phyloP scores from a whole-genome alignment of 164 flowering plant species.

The Cinnamomum chago region DNA sequence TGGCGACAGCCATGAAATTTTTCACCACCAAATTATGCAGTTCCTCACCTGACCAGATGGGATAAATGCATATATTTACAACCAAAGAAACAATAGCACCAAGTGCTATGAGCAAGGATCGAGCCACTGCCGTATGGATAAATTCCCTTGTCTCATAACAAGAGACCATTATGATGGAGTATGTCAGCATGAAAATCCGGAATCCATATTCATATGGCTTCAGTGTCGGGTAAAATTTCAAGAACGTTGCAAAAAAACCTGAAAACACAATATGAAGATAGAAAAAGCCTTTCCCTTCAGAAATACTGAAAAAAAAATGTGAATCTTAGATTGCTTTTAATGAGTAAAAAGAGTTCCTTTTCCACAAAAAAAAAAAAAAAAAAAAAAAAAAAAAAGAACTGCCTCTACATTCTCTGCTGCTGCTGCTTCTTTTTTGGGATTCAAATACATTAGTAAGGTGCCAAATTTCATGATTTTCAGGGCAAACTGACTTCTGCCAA shows the following conservation, averaged over 20 bases:
- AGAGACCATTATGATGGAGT: slow-evolving; percentile 67
- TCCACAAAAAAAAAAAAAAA: not conserved
- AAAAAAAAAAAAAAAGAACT: too few species aligned
- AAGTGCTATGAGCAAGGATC: slow-evolving; percentile 62
- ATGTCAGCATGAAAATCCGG: slow-evolving; percentile 82
- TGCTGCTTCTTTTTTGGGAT: too few species aligned
- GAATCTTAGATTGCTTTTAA: too few species aligned
- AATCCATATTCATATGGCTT: slow-evolving; percentile 88
- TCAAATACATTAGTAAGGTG: not conserved
- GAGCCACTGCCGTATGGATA: slow-evolving; percentile 51
- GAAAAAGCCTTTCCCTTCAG: not conserved
- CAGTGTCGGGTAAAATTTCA: slow-evolving; percentile 70
- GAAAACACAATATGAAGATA: not conserved
- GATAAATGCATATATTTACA: slow-evolving; percentile 68
- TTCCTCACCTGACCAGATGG: slow-evolving; percentile 95
- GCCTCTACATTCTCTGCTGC: too few species aligned
- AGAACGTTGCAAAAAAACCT: slow-evolving; percentile 61
- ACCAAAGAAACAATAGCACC: slow-evolving; percentile 65
- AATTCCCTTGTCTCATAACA: slow-evolving; percentile 58
- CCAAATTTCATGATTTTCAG: not conserved
- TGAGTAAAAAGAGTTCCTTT: not conserved
- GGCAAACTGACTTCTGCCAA: not conserved
- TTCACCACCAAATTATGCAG: slow-evolving; percentile 77
- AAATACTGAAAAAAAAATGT: not conserved
- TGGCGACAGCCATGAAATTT: slow-evolving; percentile 69